These are phyloP conservation scores for Teratosphaeria gauchensis DNA, from an alignment of 2,329 filamentous ascomycete species.

Conservation along the genomic window DNA sequence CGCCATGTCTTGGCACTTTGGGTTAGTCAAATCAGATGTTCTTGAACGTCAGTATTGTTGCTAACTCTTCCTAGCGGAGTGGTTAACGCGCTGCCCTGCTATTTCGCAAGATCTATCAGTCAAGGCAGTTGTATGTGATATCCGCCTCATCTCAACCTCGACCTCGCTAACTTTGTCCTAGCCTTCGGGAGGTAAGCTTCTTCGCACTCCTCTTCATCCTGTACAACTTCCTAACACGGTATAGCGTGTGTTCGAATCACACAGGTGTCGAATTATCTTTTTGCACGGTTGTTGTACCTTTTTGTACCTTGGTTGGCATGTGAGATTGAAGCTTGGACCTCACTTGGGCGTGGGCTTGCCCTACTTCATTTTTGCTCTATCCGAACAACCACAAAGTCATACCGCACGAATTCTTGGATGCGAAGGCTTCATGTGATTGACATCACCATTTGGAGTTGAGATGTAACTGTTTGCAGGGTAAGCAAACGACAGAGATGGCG, in stretches of 20 bases:
- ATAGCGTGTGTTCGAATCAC: not conserved
- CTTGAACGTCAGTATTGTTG: not conserved
- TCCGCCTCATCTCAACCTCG: not conserved
- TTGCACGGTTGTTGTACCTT: not conserved
- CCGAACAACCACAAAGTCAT: too few species aligned
- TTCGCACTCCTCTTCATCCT: not conserved
- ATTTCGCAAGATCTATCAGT: not conserved
- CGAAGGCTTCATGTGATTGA: too few species aligned
- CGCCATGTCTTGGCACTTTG: not conserved
- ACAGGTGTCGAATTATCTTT: not conserved
- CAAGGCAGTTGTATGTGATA: not conserved
- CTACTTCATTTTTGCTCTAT: not conserved
- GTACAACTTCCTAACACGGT: not conserved
- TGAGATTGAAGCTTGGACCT: not conserved
- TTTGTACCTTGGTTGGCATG: not conserved
- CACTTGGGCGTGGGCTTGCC: not conserved
- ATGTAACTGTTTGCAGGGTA: too few species aligned
- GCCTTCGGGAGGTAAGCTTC: not conserved
- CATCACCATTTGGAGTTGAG: too few species aligned
- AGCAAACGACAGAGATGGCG: too few species aligned
- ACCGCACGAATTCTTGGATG: too few species aligned
- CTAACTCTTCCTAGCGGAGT: not conserved
- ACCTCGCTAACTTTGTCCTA: not conserved
- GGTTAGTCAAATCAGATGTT: not conserved
- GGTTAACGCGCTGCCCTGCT: not conserved